phyloP scores from a whole-genome alignment of 176 grass and related monocot genomes.

The Lolium rigidum region DNA sequence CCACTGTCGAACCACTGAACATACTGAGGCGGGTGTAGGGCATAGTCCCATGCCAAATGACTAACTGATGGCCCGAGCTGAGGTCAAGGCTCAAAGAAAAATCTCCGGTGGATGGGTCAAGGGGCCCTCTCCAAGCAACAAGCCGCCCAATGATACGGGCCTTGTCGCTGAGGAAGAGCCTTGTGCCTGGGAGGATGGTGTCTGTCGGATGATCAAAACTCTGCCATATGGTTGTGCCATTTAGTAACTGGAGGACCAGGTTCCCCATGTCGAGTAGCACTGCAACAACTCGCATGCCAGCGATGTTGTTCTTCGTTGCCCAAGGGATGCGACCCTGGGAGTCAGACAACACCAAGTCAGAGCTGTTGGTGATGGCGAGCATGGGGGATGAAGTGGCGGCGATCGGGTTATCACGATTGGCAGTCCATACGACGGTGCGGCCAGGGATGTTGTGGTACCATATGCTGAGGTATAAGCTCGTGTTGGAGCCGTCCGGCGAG shows the following conservation, averaged over 20 bases:
- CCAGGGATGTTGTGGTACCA: conserved; percentile 13
- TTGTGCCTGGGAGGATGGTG: conserved; percentile 43
- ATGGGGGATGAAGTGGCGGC: background rate
- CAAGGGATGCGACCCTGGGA: conserved; percentile 10
- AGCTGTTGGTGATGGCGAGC: background rate
- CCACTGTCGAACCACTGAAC: background rate
- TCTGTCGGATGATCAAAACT: conserved; percentile 53
- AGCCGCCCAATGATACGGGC: background rate
- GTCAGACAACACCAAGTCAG: conserved; percentile 14
- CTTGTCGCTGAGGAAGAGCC: conserved; percentile 12
- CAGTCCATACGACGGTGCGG: background rate
- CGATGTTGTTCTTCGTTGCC: background rate
- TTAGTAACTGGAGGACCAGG: conserved; percentile 36
- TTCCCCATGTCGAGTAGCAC: conserved; percentile 42
- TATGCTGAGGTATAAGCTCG: conserved; percentile 10
- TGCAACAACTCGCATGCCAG: background rate
- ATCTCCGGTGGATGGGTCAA: conserved; percentile 46
- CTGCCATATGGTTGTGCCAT: conserved; percentile 43
- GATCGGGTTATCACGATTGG: background rate
- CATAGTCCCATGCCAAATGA: conserved; percentile 33
- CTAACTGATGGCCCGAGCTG: conserved; percentile 1
- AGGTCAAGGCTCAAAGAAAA: conserved; percentile 41
- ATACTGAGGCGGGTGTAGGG: conserved; percentile 17
- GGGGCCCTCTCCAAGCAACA: conserved; percentile 34
- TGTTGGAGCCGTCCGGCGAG: background rate